A percentile compares a stretch with the other conserved stretches of the same genome.
phyloP scores from a whole-genome alignment of 192 early-diverging fungal species.

The Phlyctochytrium arcticum region DNA sequence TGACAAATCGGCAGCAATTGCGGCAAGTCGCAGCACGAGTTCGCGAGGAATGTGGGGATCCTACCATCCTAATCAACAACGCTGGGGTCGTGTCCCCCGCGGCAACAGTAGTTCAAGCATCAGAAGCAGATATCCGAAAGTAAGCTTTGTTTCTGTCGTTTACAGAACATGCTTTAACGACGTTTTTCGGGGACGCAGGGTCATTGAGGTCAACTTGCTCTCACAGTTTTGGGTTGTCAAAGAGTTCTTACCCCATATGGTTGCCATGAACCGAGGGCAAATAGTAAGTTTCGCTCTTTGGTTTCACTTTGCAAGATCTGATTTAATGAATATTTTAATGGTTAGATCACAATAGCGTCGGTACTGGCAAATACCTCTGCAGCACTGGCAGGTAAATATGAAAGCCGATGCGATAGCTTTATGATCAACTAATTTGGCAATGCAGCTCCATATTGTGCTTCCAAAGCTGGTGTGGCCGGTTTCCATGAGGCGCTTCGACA shows the following conservation, averaged over 20 bases:
- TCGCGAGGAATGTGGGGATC: conserved; percentile 52
- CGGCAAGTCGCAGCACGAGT: conserved; percentile 44
- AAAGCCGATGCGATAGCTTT: background rate
- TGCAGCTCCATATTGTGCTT: conserved; percentile 69
- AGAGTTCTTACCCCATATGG: conserved; percentile 72
- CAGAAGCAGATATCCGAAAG: conserved; percentile 52
- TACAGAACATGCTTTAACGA: background rate
- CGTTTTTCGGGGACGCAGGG: conserved; percentile 19
- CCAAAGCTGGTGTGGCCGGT: conserved; percentile 70
- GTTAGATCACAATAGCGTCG: conserved; percentile 39
- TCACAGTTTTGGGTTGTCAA: conserved; percentile 72
- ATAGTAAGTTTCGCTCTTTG: conserved; percentile 57
- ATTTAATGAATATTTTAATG: background rate
- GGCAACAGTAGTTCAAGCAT: conserved; percentile 57
- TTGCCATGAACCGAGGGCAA: conserved; percentile 69
- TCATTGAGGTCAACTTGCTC: conserved; percentile 67
- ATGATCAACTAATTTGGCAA: background rate
- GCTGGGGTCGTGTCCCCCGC: conserved; percentile 70
- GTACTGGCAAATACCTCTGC: conserved; percentile 33
- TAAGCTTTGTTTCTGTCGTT: background rate
- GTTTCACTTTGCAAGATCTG: background rate
- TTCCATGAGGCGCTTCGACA: conserved; percentile 73
- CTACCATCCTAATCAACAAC: conserved; percentile 80
- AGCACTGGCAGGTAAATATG: conserved; percentile 16
- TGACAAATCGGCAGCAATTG: conserved; percentile 44